phyloP scores from a whole-genome alignment of 495 filamentous ascomycete species.

The Aspergillus nanangensis region DNA sequence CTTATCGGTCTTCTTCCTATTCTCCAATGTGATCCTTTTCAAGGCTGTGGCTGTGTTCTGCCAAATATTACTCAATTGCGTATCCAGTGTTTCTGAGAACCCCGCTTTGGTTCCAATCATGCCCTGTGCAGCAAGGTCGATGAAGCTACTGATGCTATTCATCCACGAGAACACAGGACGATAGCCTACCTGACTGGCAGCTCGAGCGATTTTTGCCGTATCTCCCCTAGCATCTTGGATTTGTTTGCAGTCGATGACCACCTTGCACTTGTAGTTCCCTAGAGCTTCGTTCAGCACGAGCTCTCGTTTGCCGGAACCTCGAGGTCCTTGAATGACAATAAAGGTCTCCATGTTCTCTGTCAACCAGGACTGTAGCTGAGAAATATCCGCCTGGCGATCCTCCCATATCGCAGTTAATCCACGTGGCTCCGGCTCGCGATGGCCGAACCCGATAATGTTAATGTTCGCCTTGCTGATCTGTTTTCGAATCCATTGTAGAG shows the following conservation, averaged over 20 bases:
- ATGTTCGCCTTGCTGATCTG: constrained; percentile 67
- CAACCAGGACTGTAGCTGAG: constrained; percentile 79
- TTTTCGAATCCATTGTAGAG: constrained; percentile 76
- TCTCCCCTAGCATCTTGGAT: constrained; percentile 91
- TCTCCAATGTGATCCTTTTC: constrained; percentile 66
- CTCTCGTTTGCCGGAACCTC: constrained; percentile 87
- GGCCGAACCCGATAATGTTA: constrained; percentile 58
- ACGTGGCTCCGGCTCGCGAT: constrained; percentile 54
- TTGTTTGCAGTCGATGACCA: constrained; percentile 93
- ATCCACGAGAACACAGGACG: constrained; percentile 93
- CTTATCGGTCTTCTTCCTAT: constrained; percentile 63
- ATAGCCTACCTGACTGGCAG: constrained; percentile 84
- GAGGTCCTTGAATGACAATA: constrained; percentile 88
- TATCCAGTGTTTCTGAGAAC: constrained; percentile 91
- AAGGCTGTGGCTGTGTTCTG: constrained; percentile 81
- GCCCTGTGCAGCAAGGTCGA: constrained; percentile 89
- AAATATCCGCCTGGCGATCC: constrained; percentile 75
- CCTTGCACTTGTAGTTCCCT: constrained; percentile 67
- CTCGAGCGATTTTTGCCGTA: constrained; percentile 75
- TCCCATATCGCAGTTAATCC: constrained; percentile 82
- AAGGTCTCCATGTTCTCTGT: constrained; percentile 86
- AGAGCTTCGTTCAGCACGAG: constrained; percentile 81
- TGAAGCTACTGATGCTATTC: constrained; percentile 86
- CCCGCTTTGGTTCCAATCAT: constrained; percentile 93
- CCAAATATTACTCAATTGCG: constrained; percentile 86